A percentile compares a stretch with the other conserved stretches of the same genome.
phyloP scores from a whole-genome alignment of 129 eudicot species.

The Silybum marianum region DNA sequence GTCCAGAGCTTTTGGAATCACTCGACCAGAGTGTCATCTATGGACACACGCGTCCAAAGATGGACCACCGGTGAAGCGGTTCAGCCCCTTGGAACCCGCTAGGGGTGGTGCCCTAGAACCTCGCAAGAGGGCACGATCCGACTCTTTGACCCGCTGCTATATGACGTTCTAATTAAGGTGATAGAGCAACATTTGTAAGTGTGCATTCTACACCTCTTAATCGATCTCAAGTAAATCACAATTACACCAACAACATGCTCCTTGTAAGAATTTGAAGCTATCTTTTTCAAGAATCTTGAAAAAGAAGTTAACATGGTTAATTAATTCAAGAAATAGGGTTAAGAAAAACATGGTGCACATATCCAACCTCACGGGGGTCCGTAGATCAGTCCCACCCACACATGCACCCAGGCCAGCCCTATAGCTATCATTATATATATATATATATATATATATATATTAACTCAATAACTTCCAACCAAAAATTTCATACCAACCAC shows the following conservation, averaged over 20 bases:
- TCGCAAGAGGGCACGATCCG: no score
- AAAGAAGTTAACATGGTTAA: background rate
- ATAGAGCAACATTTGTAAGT: no score
- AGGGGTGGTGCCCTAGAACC: no score
- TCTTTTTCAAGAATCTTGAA: background rate
- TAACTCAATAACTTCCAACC: constrained; percentile 30
- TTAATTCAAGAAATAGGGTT: background rate
- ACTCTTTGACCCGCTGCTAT: no score
- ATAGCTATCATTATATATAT: background rate
- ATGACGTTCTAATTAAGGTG: no score
- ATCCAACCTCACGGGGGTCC: constrained; percentile 13
- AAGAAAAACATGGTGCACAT: background rate
- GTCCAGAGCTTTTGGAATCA: no score
- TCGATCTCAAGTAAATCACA: no score
- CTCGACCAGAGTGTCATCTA: no score
- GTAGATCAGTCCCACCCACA: constrained; percentile 29
- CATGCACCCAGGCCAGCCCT: constrained; percentile 27
- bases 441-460: background rate
- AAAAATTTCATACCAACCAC: constrained; percentile 29
- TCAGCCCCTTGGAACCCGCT: no score
- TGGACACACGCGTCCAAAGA: no score
- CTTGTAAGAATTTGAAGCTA: background rate
- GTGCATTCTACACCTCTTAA: no score
- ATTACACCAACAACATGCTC: background rate
- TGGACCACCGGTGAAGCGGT: no score